Evolutionary conservation across 768 basidiomycete genomes (phyloP).

Genomic region (Phaffia australis): DNA sequence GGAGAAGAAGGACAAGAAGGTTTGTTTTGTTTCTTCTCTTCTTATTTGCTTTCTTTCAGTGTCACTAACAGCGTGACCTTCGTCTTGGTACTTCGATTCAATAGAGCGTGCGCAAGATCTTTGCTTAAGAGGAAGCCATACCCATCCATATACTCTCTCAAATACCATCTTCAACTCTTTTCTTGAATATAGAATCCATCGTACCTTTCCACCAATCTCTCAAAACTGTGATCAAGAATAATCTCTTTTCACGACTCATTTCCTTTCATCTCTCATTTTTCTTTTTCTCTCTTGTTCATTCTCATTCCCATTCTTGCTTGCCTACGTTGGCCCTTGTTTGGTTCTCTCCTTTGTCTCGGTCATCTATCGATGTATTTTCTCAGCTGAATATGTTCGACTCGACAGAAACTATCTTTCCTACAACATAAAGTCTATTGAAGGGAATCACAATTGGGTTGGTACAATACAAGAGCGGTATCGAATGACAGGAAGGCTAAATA

Average conservation of each 20-base stretch:
- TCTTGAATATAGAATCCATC: not conserved
- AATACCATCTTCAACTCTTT: not conserved
- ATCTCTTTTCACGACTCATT: not conserved
- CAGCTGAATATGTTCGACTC: not conserved
- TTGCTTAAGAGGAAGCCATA: constrained; percentile 4
- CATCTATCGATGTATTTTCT: not conserved
- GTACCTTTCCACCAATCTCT: not conserved
- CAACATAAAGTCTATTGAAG: not conserved
- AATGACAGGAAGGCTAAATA: not conserved
- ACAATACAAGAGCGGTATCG: not conserved
- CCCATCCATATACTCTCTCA: not conserved
- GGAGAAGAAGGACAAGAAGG: constrained; percentile 75
- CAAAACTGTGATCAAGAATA: not conserved
- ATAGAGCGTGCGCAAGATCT: constrained; percentile 18
- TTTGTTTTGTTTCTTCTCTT: not conserved
- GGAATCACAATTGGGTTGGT: not conserved
- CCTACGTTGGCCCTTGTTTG: no score
- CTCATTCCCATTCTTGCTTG: not conserved
- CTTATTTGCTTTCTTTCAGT: not conserved
- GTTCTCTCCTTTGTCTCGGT: no score
- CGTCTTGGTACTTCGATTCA: not conserved
- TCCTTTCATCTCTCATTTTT: not conserved
- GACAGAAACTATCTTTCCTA: not conserved
- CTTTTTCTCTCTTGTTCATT: not conserved
- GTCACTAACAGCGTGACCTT: not conserved